These are phyloP conservation scores for Solanum neorickii DNA, from an alignment of 257 asterid genomes.

Conservation along the genomic window DNA sequence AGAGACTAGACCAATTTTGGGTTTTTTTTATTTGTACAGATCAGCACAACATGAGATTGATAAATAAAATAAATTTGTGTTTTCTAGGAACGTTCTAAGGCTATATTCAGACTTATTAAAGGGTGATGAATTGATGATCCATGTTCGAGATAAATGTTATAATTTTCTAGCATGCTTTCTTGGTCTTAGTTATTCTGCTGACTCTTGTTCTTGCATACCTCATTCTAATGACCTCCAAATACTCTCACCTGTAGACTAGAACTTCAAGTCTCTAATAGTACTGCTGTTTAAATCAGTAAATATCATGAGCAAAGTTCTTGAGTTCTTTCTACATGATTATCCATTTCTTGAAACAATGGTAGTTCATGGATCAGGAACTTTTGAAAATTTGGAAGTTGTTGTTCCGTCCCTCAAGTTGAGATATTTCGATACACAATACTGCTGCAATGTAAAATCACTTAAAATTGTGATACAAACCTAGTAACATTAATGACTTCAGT, in stretches of 20 bases:
- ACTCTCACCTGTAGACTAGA: neutral
- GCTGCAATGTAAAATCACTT: too few species aligned
- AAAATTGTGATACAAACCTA: too few species aligned
- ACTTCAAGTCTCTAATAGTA: conserved; percentile 17
- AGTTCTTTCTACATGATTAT: too few species aligned
- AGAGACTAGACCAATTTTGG: neutral
- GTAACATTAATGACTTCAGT: too few species aligned
- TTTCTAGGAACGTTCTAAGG: neutral
- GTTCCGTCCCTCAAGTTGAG: too few species aligned
- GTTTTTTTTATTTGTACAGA: neutral
- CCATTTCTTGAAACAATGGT: too few species aligned
- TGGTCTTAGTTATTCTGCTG: neutral
- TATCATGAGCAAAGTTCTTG: conserved; percentile 20
- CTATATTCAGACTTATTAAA: neutral
- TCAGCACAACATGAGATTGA: neutral
- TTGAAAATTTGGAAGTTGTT: too few species aligned
- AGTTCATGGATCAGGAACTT: too few species aligned
- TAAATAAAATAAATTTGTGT: neutral
- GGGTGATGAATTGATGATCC: neutral
- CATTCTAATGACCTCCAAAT: neutral
- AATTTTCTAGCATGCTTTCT: neutral
- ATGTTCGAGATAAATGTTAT: neutral
- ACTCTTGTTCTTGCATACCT: neutral
- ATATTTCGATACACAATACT: too few species aligned
- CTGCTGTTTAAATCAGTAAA: conserved; percentile 26